phyloP scores from a whole-genome alignment of 805 yeast genomes.

The Pichia exigua region DNA sequence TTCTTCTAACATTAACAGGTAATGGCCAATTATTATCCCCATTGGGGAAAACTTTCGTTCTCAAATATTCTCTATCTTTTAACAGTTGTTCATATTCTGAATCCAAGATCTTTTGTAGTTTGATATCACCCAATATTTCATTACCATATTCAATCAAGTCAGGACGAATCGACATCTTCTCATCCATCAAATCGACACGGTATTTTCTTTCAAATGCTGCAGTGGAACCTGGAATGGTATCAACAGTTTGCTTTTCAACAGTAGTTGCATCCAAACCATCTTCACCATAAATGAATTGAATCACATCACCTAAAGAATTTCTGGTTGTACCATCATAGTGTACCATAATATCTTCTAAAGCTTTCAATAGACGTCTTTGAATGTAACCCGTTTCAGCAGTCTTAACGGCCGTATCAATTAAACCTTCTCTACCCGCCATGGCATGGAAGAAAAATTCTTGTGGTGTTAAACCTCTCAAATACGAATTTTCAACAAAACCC shows the following conservation, averaged over 20 bases:
- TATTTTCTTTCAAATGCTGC: slow-evolving; percentile 74
- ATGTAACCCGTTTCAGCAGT: slow-evolving; percentile 98
- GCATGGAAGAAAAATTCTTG: slow-evolving; percentile 99
- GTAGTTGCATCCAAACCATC: slow-evolving; percentile 98
- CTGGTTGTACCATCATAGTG: slow-evolving; percentile 97
- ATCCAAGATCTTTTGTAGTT: slow-evolving; percentile 73
- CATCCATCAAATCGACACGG: slow-evolving; percentile 77
- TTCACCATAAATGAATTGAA: slow-evolving; percentile 96
- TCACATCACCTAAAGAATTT: slow-evolving; percentile 92
- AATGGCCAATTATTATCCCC: slow-evolving; percentile 98
- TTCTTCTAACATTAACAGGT: slow-evolving; percentile 95
- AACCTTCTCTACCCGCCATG: slow-evolving; percentile 99
- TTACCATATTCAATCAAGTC: slow-evolving; percentile 79
- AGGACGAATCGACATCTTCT: slow-evolving; percentile 51
- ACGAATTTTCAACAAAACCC: slow-evolving; percentile 96
- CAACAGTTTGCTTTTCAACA: slow-evolving; percentile 93
- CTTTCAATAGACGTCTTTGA: slow-evolving; percentile 97
- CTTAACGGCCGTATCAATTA: slow-evolving; percentile 98
- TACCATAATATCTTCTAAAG: slow-evolving; percentile 92
- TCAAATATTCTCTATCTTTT: slow-evolving; percentile 69
- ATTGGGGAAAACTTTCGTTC: slow-evolving; percentile 74
- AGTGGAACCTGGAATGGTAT: slow-evolving; percentile 91
- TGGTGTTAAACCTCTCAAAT: slow-evolving; percentile 94
- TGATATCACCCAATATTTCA: slow-evolving; percentile 84
- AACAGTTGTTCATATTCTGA: slow-evolving; percentile 73